Evolutionary conservation across 2,329 filamentous ascomycete species (phyloP).

Genomic region (Scytalidium lignicola): DNA sequence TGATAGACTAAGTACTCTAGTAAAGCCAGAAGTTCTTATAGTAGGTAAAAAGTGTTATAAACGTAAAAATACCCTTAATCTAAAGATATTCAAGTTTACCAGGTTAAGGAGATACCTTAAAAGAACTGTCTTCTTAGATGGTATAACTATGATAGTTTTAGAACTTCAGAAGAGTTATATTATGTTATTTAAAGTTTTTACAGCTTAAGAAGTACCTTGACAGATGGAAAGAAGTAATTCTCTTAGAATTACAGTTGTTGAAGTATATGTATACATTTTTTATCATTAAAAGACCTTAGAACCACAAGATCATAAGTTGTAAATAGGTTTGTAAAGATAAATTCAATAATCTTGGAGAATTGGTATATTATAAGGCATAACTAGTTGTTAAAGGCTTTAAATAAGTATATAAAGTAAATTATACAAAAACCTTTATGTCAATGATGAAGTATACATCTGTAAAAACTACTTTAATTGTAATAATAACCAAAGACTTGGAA

Average conservation of each 20-base stretch:
- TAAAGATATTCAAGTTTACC: not conserved
- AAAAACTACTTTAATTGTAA: slow-evolving; percentile 1
- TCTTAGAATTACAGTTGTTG: not conserved
- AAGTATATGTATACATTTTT: not conserved
- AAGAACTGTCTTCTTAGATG: not conserved
- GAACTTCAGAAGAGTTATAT: not conserved
- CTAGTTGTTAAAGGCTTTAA: not conserved
- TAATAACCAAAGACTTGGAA: slow-evolving; percentile 1
- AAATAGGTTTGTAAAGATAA: not conserved
- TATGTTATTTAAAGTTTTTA: not conserved
- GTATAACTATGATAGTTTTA: not conserved
- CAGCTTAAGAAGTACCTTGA: not conserved
- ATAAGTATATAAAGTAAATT: not conserved
- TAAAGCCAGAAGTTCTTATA: not conserved
- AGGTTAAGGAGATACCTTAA: not conserved
- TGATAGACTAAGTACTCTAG: not conserved
- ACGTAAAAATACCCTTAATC: not conserved
- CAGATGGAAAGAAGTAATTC: not conserved
- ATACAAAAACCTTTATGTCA: slow-evolving; percentile 3
- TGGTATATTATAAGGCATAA: not conserved
- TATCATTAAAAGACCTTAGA: not conserved
- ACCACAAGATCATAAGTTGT: not conserved
- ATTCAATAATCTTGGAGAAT: not conserved
- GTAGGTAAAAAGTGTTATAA: not conserved
- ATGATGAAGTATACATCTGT: not conserved